A percentile compares a stretch with the other conserved stretches of the same genome.
Evolutionary conservation across 305 asterid genomes (phyloP).

Genomic region (Lippia alba): DNA sequence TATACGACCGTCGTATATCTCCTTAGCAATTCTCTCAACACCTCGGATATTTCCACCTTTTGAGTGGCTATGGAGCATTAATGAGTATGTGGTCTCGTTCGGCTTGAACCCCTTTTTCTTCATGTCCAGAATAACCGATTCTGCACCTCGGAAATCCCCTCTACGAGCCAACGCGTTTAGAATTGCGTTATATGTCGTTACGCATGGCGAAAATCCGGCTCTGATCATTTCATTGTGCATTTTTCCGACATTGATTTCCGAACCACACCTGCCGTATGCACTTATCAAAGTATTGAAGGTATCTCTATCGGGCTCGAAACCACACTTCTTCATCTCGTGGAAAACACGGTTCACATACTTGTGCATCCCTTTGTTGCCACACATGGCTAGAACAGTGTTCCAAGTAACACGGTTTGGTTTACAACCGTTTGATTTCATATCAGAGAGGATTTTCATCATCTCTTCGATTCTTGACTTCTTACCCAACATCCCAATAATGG

Average conservation of each 20-base stretch:
- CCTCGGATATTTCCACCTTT: conserved; percentile 82
- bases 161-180: conserved; percentile 82
- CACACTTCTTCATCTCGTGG: conserved; percentile 84
- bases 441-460: conserved; percentile 74
- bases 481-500: conserved; percentile 88
- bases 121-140: conserved; percentile 71
- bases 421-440: conserved; percentile 84
- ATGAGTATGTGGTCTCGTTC: conserved; percentile 74
- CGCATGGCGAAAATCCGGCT: conserved; percentile 83
- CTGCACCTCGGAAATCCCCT: conserved; percentile 86
- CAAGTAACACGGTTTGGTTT: conserved; percentile 83
- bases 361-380: conserved; percentile 86
- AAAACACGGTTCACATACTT: conserved; percentile 70
- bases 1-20: conserved; percentile 76
- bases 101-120: conserved; percentile 83
- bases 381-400: conserved; percentile 86
- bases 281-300: conserved; percentile 87
- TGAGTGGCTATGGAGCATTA: conserved; percentile 87
- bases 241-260: conserved; percentile 66
- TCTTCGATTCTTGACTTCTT: conserved; percentile 77
- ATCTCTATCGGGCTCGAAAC: conserved; percentile 88
- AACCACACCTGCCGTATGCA: conserved; percentile 89
- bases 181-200: conserved; percentile 85
- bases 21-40: conserved; percentile 73
- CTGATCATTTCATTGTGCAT: conserved; percentile 82